Conservation (phyloP, 73 alveolate genomes). For the Paramecium sonneborni region DNA sequence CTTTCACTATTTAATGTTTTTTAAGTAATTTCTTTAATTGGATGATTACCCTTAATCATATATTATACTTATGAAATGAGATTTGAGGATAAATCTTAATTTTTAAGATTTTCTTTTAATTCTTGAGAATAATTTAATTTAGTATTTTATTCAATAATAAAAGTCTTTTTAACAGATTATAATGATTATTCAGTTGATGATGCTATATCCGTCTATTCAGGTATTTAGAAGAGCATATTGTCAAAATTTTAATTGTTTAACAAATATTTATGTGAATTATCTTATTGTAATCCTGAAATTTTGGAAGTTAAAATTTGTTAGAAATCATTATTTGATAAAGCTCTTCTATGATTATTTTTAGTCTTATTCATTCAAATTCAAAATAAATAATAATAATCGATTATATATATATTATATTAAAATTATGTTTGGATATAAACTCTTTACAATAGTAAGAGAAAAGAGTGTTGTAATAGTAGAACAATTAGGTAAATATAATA, state of each 20-base stretch:
- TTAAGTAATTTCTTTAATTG: background rate
- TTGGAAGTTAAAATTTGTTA: background rate
- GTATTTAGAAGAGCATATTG: background rate
- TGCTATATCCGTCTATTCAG: background rate
- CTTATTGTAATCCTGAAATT: background rate
- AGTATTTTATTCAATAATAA: background rate
- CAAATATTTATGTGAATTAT: background rate
- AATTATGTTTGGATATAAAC: conserved; percentile 39
- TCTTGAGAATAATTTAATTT: background rate
- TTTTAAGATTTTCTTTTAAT: background rate
- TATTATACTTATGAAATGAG: background rate
- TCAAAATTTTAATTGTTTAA: background rate
- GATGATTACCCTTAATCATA: background rate
- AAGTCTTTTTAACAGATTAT: background rate
- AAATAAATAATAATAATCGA: background rate
- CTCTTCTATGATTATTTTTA: conserved; percentile 14
- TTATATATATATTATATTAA: background rate
- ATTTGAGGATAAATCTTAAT: background rate
- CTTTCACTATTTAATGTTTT: conserved; percentile 8
- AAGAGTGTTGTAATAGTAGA: conserved; percentile 85
- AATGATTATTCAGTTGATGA: background rate
- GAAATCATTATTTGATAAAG: conserved; percentile 11
- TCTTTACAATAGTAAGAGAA: conserved; percentile 88
- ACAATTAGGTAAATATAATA: conserved; percentile 89
- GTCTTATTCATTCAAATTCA: background rate